These are phyloP conservation scores for Trametes sp. DNA, from an alignment of 1,284 basidiomycete species.

Conservation along the genomic window DNA sequence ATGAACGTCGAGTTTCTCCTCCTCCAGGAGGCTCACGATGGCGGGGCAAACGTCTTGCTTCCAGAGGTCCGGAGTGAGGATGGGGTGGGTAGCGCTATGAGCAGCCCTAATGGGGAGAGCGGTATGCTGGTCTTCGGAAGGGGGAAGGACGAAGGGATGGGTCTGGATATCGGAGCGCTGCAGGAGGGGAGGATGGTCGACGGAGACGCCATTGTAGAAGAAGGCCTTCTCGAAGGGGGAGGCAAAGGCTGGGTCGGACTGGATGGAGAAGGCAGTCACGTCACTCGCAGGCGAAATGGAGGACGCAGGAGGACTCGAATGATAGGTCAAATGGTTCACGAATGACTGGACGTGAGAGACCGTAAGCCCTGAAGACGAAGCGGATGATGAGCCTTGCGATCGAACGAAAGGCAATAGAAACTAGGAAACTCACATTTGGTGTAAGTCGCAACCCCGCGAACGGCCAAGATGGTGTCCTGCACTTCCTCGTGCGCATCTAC, in stretches of 20 bases:
- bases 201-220: slow-evolving; percentile 23
- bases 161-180: slow-evolving; percentile 23
- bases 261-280: slow-evolving; percentile 8
- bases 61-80: slow-evolving; percentile 28
- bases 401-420: slow-evolving; percentile 10
- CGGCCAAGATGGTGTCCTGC: slow-evolving; percentile 12
- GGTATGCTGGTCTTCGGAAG: slow-evolving; percentile 16
- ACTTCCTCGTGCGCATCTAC: slow-evolving; percentile 16
- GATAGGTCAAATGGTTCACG: background rate
- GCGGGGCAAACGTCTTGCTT: slow-evolving; percentile 29
- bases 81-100: slow-evolving; percentile 22
- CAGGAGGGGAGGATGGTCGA: slow-evolving; percentile 22
- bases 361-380: slow-evolving; percentile 20
- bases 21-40: slow-evolving; percentile 30
- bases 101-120: slow-evolving; percentile 19
- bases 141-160: slow-evolving; percentile 27
- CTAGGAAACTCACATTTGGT: slow-evolving; percentile 13
- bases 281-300: slow-evolving; percentile 4
- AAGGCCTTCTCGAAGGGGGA: slow-evolving; percentile 3
- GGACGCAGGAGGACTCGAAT: slow-evolving; percentile 3
- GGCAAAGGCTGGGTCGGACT: slow-evolving; percentile 17
- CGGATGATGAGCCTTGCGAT: slow-evolving; percentile 5
- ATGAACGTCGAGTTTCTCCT: slow-evolving; percentile 23
- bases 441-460: background rate
- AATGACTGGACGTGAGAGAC: slow-evolving; percentile 5